Base-by-base conservation (phyloP, 2,329 filamentous ascomycete genomes). In the Diaporthe ampelina region DNA sequence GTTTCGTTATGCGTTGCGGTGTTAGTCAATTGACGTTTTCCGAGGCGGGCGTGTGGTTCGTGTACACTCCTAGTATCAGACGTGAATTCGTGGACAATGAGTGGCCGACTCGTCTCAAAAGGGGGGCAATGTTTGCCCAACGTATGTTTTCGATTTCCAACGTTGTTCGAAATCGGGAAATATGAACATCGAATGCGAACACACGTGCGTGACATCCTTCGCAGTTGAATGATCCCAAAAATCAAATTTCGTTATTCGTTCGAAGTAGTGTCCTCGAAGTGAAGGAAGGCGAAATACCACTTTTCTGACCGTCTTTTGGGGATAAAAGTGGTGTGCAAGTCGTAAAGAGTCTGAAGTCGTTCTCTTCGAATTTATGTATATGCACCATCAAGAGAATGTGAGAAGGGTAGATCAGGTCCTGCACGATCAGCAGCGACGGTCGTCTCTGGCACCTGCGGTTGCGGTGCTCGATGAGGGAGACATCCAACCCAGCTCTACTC, bases 401-500 rank as follows among this genome's bases (percentile, higher is more conserved):
- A 24, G 7, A 61, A 19, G 13, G 15, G 43, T 26, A 29, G 19
- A 11, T 8, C 58, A 61, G 9, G 17, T 6, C 8, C 5, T 6
- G 57, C 21, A 43, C 15, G 3, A 15, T 45, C 15, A 40, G 17
- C 21, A 15, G n/a, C 24, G 43, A n/a, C 3, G 24, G 21, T 45
- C n/a, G 21, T 21, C 29, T 13, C 15, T 21, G 10, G 24, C 52
- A 17, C 21, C 21, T 19, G 50, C 29, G 8, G 17, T 48, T 4
- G 24, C 15, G 6, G 32, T 40, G 15, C 26, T 54, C 29, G n/a
- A 11, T 13, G 19, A 24, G 52, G 45, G 21, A 32, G 32, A 10
- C 6, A 19, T 5, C 9, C n/a, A 11, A 17, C 37, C 32, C 21
- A n/a, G 8, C 7, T 43, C 80, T 77, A 85, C 76, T 86, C 84